Conservation (phyloP, 2,329 filamentous ascomycete species). For the Colletotrichum salicis region DNA sequence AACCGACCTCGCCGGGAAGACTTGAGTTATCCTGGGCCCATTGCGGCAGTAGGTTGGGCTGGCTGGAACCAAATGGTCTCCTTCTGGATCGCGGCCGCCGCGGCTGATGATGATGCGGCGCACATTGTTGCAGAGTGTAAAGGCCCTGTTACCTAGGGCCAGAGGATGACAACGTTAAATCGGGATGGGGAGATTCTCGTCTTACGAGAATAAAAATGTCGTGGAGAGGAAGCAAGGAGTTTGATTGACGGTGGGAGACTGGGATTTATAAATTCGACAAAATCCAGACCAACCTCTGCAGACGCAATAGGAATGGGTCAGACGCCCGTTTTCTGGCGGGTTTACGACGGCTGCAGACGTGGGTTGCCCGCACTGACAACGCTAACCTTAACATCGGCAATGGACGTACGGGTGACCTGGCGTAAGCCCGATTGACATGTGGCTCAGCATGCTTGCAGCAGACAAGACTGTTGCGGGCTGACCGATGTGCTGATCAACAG, state of each 20-base stretch:
- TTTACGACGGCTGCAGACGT: conserved; percentile 20
- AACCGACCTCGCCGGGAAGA: conserved; percentile 25
- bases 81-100: conserved; percentile 10
- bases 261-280: conserved; percentile 8
- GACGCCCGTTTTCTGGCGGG: not conserved
- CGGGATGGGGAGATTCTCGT: conserved; percentile 3
- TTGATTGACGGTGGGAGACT: not conserved
- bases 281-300: not conserved
- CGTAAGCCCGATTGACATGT: not conserved
- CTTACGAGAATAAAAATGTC: conserved; percentile 9
- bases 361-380: not conserved
- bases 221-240: not conserved
- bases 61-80: conserved; percentile 25
- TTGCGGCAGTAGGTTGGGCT: conserved; percentile 7
- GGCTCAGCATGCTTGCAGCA: not conserved
- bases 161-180: not conserved
- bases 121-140: conserved; percentile 37
- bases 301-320: not conserved
- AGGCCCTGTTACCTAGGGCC: conserved; percentile 32
- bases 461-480: not conserved
- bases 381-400: not conserved
- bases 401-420: not conserved
- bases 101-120: conserved; percentile 21
- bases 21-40: conserved; percentile 27
- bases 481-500: not conserved